A percentile compares a stretch with the other conserved stretches of the same genome.
phyloP scores from a whole-genome alignment of 768 basidiomycete species.

The Leccinum pellstonianum region DNA sequence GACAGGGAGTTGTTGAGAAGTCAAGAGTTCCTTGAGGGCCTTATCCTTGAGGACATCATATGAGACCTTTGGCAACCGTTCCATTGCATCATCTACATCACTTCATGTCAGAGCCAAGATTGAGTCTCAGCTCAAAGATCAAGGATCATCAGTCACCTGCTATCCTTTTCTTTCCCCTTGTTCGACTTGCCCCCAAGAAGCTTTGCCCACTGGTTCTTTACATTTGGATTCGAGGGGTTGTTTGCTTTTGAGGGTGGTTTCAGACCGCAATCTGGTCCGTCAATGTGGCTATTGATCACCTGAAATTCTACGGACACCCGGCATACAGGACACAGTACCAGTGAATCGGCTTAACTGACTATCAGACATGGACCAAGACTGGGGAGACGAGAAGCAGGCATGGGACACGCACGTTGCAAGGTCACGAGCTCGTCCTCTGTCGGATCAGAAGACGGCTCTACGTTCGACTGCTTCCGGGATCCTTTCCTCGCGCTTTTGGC shows the following conservation, averaged over 20 bases:
- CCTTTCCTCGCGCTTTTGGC: constrained; percentile 22
- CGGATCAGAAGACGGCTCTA: constrained; percentile 33
- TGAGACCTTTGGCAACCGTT: constrained; percentile 59
- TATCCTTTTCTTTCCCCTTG: constrained; percentile 46
- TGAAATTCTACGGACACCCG: constrained; percentile 41
- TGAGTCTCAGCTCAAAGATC: constrained; percentile 5
- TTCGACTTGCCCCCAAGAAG: constrained; percentile 33
- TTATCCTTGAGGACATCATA: constrained; percentile 65
- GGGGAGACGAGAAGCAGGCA: not conserved
- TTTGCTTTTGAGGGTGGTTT: constrained; percentile 14
- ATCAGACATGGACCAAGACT: not conserved
- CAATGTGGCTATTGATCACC: constrained; percentile 64
- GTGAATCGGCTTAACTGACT: constrained; percentile 29
- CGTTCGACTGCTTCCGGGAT: constrained; percentile 8
- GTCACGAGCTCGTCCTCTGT: constrained; percentile 28
- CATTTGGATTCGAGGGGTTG: constrained; percentile 25
- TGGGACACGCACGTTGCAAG: constrained; percentile 16
- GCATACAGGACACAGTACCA: constrained; percentile 67
- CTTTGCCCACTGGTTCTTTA: constrained; percentile 43
- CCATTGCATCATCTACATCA: constrained; percentile 35
- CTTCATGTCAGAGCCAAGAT: constrained; percentile 20
- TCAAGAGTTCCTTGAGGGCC: constrained; percentile 55
- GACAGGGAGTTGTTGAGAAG: constrained; percentile 47
- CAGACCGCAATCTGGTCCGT: constrained; percentile 47
- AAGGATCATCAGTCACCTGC: constrained; percentile 11